These are phyloP conservation scores for Phytophthora sp. DNA, from an alignment of 352 stramenopile species.

Conservation along the genomic window DNA sequence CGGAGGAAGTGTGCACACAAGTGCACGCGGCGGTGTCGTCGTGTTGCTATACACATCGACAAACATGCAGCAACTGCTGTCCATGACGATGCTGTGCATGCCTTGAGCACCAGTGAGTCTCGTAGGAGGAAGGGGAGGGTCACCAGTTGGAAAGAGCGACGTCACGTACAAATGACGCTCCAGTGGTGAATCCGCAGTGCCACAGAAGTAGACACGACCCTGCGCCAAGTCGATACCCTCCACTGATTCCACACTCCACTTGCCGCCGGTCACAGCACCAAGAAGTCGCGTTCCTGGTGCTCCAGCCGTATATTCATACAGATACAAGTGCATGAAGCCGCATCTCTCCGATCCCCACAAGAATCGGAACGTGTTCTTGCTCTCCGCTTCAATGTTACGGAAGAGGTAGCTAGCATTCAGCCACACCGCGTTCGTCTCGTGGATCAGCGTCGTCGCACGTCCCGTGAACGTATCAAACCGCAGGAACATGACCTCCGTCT, in stretches of 20 bases:
- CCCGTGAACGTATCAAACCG: conserved; percentile 85
- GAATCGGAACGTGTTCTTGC: conserved; percentile 92
- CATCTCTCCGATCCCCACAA: conserved; percentile 94
- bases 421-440: conserved; percentile 93
- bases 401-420: conserved; percentile 96
- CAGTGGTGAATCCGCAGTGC: conserved; percentile 86
- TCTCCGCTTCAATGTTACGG: conserved; percentile 80
- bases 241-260: conserved; percentile 84
- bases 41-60: conserved; percentile 87
- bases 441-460: conserved; percentile 74
- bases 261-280: conserved; percentile 66
- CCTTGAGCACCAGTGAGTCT: conserved; percentile 80
- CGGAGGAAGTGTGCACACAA: conserved; percentile 59
- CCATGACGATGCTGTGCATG: conserved; percentile 93
- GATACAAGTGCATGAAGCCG: conserved; percentile 96
- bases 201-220: conserved; percentile 89
- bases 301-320: conserved; percentile 90
- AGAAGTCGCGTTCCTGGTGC: conserved; percentile 49
- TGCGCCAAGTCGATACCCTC: conserved; percentile 81
- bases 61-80: conserved; percentile 79
- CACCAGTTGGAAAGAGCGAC: conserved; percentile 53
- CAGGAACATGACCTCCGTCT: conserved; percentile 74
- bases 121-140: conserved; percentile 52
- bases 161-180: conserved; percentile 93
- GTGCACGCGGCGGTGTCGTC: conserved; percentile 64